Base-by-base conservation (phyloP, 1,139 yeast genomes). In the Hansenula lynferdii region DNA sequence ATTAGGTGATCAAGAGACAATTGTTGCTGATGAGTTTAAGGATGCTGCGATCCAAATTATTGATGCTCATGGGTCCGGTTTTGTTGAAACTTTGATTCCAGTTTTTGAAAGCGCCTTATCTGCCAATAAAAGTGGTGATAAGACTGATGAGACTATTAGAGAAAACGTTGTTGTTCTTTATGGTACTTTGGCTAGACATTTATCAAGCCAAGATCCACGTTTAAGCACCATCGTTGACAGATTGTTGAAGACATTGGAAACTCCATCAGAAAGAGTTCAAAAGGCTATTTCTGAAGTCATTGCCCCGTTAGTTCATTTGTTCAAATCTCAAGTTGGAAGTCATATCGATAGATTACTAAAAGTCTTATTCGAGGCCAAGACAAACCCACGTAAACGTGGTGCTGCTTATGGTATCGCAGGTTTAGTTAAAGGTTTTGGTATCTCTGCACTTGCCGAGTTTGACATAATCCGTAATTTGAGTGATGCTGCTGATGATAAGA, bases 351-450 rank as follows among this genome's bases (percentile, higher is more conserved):
- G 56, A 5, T 64, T 89, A 38, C 72, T 85, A 53, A 72, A 68
- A 5, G 77, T 73, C 48, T 66, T 90, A 26, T 79, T 83, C 51
- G 64, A 65, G 21, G 70, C 72, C 8, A 65, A 69, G 17, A 62
- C 69, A 3, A 60, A 71, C 34, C 77, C 82, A 0, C 67, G 72
- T 14, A 77, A 96, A 58, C 76, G 92, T 50, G 99, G 98, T 55
- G 94, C 96, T 1, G 97, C 98, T 1, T 89, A 85, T 62, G 98
- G 97, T 61, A 74, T 92, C 50, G 85, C 97, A 9, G 98, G 98
- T 46, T 64, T 92, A 34, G 94, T 85, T 11, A 84, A 86, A 56
- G 98, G 99, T 43, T 74, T 78, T 22, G 98, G 97, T 46, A 80
- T 94, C 40, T 72, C 78, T 41, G 72, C 95, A 0, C 65, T 92